phyloP scores from a whole-genome alignment of 768 basidiomycete genomes.

The Tylopilus sp. region DNA sequence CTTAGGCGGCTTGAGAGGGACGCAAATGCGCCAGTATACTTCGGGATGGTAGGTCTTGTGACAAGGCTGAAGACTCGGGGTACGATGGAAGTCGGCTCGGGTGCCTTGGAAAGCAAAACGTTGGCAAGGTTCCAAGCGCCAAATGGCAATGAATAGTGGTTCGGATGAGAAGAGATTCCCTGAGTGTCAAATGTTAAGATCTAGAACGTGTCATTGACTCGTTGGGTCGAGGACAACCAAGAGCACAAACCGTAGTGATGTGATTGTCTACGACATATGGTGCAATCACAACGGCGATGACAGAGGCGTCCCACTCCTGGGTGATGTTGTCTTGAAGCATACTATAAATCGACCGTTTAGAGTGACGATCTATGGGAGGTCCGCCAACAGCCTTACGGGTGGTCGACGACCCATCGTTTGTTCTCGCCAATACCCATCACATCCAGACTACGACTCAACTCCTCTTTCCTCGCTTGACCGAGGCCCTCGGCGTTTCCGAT shows the following conservation, averaged over 20 bases:
- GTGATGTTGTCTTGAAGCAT: slow-evolving; percentile 76
- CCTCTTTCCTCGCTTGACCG: slow-evolving; percentile 54
- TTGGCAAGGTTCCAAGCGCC: slow-evolving; percentile 48
- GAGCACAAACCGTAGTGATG: slow-evolving; percentile 57
- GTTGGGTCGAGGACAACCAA: slow-evolving; percentile 2
- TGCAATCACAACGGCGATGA: slow-evolving; percentile 56
- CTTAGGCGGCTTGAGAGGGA: slow-evolving; percentile 49
- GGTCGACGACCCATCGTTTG: slow-evolving; percentile 60
- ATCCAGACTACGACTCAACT: slow-evolving; percentile 62
- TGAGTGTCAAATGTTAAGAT: slow-evolving; percentile 79
- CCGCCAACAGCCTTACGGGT: slow-evolving; percentile 52
- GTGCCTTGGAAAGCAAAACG: slow-evolving; percentile 28
- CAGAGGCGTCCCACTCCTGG: slow-evolving; percentile 54
- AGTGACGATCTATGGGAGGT: slow-evolving; percentile 4
- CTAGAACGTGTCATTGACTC: slow-evolving; percentile 35
- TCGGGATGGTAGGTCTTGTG: slow-evolving; percentile 51
- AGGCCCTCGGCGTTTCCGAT: slow-evolving; percentile 77
- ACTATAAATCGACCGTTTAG: slow-evolving; percentile 33
- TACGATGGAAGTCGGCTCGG: slow-evolving; percentile 30
- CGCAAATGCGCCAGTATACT: slow-evolving; percentile 61
- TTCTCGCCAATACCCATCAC: slow-evolving; percentile 58
- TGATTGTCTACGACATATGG: slow-evolving; percentile 55
- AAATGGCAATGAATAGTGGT: slow-evolving; percentile 69
- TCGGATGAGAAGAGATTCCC: slow-evolving; percentile 84
- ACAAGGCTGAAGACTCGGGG: slow-evolving; percentile 55